Evolutionary conservation across 306 rosid species (phyloP).

Genomic region (Vigna nakashimae): DNA sequence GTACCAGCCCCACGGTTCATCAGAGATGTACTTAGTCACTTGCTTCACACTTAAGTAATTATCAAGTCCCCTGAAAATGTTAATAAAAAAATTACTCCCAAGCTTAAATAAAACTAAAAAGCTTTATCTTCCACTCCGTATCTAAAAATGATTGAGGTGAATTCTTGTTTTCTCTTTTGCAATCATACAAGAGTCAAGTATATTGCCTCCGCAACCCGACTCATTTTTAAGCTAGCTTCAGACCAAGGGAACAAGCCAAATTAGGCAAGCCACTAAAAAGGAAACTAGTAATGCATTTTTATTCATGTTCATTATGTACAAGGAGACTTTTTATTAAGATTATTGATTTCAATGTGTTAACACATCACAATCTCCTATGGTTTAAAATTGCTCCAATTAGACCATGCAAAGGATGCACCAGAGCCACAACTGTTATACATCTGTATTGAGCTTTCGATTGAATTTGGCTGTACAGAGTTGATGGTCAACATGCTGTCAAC

Average conservation of each 20-base stretch:
- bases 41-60: conserved; percentile 95
- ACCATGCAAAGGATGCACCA: too few species aligned
- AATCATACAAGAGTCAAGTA: not conserved
- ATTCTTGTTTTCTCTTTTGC: conserved; percentile 3
- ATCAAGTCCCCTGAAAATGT: conserved; percentile 81
- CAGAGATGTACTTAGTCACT: conserved; percentile 78
- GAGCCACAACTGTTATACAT: too few species aligned
- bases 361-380: too few species aligned
- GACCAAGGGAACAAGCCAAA: conserved; percentile 12
- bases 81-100: not conserved
- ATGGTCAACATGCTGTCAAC: too few species aligned
- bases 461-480: too few species aligned
- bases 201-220: not conserved
- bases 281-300: not conserved
- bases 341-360: not conserved
- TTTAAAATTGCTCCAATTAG: too few species aligned
- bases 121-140: conserved; percentile 11
- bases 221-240: conserved; percentile 23
- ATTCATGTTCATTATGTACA: not conserved
- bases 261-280: conserved; percentile 5
- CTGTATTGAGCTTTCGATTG: too few species aligned
- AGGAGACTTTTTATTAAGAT: not conserved
- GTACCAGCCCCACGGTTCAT: conserved; percentile 98
- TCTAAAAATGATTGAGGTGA: conserved; percentile 8
- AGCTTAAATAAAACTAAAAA: conserved; percentile 13